phyloP scores from a whole-genome alignment of 2,329 filamentous ascomycete species.

The Podosphaera fusca region DNA sequence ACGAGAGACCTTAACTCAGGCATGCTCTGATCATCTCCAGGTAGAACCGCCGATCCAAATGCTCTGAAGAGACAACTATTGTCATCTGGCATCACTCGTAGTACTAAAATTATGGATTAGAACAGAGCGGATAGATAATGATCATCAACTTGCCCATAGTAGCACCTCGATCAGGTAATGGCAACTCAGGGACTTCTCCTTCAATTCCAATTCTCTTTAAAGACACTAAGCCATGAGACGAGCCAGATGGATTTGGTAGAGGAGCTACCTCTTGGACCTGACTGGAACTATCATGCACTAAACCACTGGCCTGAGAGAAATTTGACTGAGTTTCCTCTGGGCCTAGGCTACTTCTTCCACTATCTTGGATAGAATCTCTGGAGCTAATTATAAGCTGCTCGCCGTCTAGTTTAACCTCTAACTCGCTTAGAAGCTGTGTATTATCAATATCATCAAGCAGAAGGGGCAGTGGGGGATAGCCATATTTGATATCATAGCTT shows the following conservation, averaged over 20 bases:
- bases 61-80: conserved; percentile 89
- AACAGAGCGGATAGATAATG: conserved; percentile 4
- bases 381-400: conserved; percentile 39
- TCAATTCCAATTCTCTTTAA: conserved; percentile 13
- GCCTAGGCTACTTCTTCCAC: not conserved
- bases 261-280: not conserved
- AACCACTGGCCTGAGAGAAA: not conserved
- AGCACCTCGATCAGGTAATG: conserved; percentile 26
- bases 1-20: conserved; percentile 54
- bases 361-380: conserved; percentile 3
- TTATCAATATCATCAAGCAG: conserved; percentile 27
- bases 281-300: not conserved
- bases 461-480: conserved; percentile 56
- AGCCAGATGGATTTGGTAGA: not conserved
- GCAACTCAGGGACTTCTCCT: conserved; percentile 16
- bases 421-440: conserved; percentile 25
- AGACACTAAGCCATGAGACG: conserved; percentile 7
- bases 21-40: conserved; percentile 37
- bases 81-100: conserved; percentile 91
- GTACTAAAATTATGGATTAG: conserved; percentile 23
- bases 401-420: conserved; percentile 39
- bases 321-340: not conserved
- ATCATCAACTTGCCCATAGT: conserved; percentile 22
- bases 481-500: conserved; percentile 58
- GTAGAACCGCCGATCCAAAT: conserved; percentile 55